Percentiles rank a stretch among this genome's conserved stretches.
Evolutionary conservation across 805 yeast genomes (phyloP).

Genomic region (Ogataea methanolica): DNA sequence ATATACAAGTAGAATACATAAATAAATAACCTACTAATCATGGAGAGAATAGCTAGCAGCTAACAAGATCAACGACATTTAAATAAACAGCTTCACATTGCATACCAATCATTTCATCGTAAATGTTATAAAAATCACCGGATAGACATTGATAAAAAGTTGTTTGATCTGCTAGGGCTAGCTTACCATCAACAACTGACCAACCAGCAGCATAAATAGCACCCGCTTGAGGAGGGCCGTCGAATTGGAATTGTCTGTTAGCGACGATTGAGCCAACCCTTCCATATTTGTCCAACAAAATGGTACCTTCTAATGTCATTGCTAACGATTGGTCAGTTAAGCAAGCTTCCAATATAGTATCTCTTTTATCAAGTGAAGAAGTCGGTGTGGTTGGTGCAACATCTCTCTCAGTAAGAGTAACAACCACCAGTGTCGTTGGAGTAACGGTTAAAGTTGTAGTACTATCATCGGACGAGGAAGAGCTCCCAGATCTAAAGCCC

Average conservation of each 20-base stretch:
- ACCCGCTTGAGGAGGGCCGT: constrained; percentile 82
- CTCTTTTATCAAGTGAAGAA: constrained; percentile 21
- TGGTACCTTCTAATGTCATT: constrained; percentile 46
- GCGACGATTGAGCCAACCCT: constrained; percentile 79
- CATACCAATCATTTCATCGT: constrained; percentile 55
- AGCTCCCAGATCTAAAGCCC: constrained; percentile 16
- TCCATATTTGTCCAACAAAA: constrained; percentile 54
- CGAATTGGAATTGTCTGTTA: constrained; percentile 77
- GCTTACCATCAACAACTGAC: constrained; percentile 54
- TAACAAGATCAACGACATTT: constrained; percentile 51
- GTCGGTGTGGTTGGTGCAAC: constrained; percentile 21
- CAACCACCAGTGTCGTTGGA: constrained; percentile 26
- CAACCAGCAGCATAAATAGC: constrained; percentile 62
- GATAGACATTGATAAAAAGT: constrained; percentile 72
- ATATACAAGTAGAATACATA: background rate
- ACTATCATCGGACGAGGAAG: constrained; percentile 24
- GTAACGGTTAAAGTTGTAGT: constrained; percentile 25
- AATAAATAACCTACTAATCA: background rate
- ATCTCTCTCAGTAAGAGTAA: constrained; percentile 25
- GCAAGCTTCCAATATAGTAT: constrained; percentile 34
- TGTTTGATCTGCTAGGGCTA: constrained; percentile 59
- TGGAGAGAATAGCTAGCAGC: constrained; percentile 33
- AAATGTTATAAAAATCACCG: constrained; percentile 75
- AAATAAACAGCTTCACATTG: constrained; percentile 65
- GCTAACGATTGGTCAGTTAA: constrained; percentile 45